Evolutionary conservation across 2,329 filamentous ascomycete genomes (phyloP).

Genomic region (Beauveria australis): DNA sequence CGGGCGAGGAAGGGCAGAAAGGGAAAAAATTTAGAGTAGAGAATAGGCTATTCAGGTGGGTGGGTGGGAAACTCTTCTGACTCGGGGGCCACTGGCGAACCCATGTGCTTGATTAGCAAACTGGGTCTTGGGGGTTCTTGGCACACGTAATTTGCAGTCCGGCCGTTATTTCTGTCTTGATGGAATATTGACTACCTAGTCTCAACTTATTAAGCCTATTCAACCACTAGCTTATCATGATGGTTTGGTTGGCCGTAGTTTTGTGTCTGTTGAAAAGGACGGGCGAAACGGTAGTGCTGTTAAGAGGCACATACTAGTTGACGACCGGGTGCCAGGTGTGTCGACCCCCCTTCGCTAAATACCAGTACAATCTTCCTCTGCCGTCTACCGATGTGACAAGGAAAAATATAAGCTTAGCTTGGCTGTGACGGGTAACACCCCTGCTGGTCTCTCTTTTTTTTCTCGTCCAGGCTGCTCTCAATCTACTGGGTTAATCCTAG

Average conservation of each 20-base stretch:
- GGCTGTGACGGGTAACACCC: not conserved
- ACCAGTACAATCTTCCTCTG: not conserved
- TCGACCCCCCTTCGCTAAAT: not conserved
- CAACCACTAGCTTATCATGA: too few species aligned
- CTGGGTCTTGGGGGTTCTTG: too few species aligned
- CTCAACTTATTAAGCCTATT: too few species aligned
- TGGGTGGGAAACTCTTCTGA: too few species aligned
- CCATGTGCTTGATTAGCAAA: too few species aligned
- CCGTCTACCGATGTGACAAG: not conserved
- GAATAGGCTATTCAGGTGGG: not conserved
- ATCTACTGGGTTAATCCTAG: not conserved
- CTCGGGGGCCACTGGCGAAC: too few species aligned
- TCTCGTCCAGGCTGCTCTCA: too few species aligned
- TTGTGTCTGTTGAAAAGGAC: too few species aligned
- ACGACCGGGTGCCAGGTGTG: not conserved
- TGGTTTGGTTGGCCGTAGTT: too few species aligned
- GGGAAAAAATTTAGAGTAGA: not conserved
- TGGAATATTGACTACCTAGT: too few species aligned
- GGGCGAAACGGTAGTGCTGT: not conserved
- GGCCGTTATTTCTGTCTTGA: too few species aligned
- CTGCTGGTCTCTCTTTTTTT: not conserved
- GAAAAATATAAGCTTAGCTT: slow-evolving; percentile 9
- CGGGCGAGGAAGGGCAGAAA: not conserved
- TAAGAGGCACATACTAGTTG: not conserved
- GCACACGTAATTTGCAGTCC: too few species aligned